These are phyloP conservation scores for Chaetothyriales sp. DNA, from an alignment of 2,329 filamentous ascomycete genomes.

Conservation along the genomic window DNA sequence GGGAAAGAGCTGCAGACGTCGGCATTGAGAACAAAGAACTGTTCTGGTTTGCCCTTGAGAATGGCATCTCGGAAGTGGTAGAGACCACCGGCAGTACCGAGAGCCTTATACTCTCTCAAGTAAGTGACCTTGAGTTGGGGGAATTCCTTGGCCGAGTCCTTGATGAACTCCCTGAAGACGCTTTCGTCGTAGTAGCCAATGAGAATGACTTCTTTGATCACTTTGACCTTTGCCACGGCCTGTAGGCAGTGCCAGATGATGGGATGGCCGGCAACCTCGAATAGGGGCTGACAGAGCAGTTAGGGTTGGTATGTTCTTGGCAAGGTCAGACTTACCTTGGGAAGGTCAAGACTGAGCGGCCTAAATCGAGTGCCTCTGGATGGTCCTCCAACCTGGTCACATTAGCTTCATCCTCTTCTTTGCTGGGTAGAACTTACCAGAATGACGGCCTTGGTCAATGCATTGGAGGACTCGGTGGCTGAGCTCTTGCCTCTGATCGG, in stretches of 20 bases:
- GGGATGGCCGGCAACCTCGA: slow-evolving; percentile 94
- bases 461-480: slow-evolving; percentile 22
- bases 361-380: slow-evolving; percentile 92
- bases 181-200: slow-evolving; percentile 98
- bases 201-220: slow-evolving; percentile 90
- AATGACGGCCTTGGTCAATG: slow-evolving; percentile 84
- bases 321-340: slow-evolving; percentile 52
- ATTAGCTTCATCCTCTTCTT: slow-evolving; percentile 21
- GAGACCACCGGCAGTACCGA: slow-evolving; percentile 88
- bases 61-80: slow-evolving; percentile 99
- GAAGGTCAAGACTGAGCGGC: slow-evolving; percentile 85
- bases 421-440: slow-evolving; percentile 46
- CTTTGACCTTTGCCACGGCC: slow-evolving; percentile 77
- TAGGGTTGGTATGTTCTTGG: neutral
- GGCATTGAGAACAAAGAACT: slow-evolving; percentile 93
- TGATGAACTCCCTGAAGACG: slow-evolving; percentile 97
- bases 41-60: slow-evolving; percentile 84
- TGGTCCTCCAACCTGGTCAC: slow-evolving; percentile 70
- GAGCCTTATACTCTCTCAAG: slow-evolving; percentile 88
- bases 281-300: slow-evolving; percentile 56
- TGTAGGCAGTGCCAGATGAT: slow-evolving; percentile 97
- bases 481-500: slow-evolving; percentile 28
- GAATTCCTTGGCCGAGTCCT: slow-evolving; percentile 71
- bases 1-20: slow-evolving; percentile 99
- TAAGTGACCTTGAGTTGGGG: slow-evolving; percentile 85